Percentiles rank a stretch among this genome's conserved stretches.
Evolutionary conservation across 1,139 yeast genomes (phyloP).

Genomic region (Lodderomyces beijingensis): DNA sequence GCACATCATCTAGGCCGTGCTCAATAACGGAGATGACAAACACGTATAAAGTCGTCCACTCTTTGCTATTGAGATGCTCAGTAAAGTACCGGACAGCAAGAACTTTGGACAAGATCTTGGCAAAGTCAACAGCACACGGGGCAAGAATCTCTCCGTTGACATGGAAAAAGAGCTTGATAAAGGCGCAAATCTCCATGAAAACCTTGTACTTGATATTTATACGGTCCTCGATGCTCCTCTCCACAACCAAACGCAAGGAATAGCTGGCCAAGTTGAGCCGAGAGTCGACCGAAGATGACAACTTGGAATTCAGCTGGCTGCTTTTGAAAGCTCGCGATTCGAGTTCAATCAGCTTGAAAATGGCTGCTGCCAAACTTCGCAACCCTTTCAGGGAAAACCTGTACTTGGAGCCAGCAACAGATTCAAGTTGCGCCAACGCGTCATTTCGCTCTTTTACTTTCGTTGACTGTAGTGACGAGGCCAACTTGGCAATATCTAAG

Average conservation of each 20-base stretch:
- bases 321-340: constrained; percentile 37
- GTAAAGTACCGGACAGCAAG: constrained; percentile 29
- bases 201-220: constrained; percentile 28
- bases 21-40: constrained; percentile 17
- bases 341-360: constrained; percentile 36
- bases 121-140: constrained; percentile 35
- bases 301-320: constrained; percentile 15
- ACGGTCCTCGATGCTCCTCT: constrained; percentile 18
- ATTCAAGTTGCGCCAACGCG: constrained; percentile 41
- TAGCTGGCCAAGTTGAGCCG: constrained; percentile 42
- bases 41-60: constrained; percentile 26
- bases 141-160: constrained; percentile 17
- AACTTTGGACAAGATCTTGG: constrained; percentile 24
- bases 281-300: constrained; percentile 24
- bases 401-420: constrained; percentile 20
- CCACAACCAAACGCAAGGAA: constrained; percentile 29
- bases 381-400: constrained; percentile 21
- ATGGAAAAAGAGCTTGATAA: constrained; percentile 19
- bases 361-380: constrained; percentile 26
- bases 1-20: constrained; percentile 4
- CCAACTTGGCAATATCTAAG: constrained; percentile 9
- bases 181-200: constrained; percentile 22
- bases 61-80: constrained; percentile 32
- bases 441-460: constrained; percentile 53
- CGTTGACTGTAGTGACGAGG: constrained; percentile 30